phyloP scores from a whole-genome alignment of 1,284 basidiomycete species.

The Hemileia vastatrix region DNA sequence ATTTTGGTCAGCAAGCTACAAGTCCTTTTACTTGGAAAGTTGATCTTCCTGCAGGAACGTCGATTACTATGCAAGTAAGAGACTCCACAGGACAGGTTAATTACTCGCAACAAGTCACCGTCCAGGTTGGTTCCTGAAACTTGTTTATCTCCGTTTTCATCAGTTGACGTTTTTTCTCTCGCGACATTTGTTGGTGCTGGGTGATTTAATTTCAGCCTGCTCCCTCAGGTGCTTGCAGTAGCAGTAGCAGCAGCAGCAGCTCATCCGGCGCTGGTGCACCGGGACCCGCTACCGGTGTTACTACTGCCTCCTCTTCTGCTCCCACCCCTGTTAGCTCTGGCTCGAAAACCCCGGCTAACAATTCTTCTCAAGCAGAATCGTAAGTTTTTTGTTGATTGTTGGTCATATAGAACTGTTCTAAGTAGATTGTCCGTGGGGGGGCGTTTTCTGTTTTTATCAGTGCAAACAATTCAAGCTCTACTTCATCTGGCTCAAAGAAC shows the following conservation, averaged over 20 bases:
- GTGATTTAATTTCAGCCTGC: neutral
- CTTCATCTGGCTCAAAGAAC: neutral
- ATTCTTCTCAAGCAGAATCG: neutral
- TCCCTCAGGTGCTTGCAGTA: too few relatives aligned
- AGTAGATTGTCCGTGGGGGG: neutral
- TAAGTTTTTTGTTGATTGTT: neutral
- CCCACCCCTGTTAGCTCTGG: neutral
- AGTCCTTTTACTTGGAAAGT: constrained; percentile 38
- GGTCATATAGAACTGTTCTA: neutral
- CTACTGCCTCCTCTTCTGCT: neutral
- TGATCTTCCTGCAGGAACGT: constrained; percentile 37
- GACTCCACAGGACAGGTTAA: constrained; percentile 33
- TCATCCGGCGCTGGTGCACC: too few relatives aligned
- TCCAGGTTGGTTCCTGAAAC: constrained; percentile 8
- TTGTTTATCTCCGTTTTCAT: neutral
- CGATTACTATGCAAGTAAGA: constrained; percentile 37
- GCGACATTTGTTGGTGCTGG: neutral
- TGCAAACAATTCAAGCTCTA: neutral
- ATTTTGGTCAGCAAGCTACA: constrained; percentile 31
- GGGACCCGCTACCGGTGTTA: too few relatives aligned
- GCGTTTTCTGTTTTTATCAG: neutral
- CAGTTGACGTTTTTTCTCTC: neutral
- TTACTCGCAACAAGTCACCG: constrained; percentile 10
- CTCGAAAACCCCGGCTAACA: neutral
- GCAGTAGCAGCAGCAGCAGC: too few relatives aligned